Percentiles rank a stretch among this genome's conserved stretches.
These are phyloP conservation scores for Rhododendron griersonianum DNA, from an alignment of 148 eudicot species.

Conservation along the genomic window DNA sequence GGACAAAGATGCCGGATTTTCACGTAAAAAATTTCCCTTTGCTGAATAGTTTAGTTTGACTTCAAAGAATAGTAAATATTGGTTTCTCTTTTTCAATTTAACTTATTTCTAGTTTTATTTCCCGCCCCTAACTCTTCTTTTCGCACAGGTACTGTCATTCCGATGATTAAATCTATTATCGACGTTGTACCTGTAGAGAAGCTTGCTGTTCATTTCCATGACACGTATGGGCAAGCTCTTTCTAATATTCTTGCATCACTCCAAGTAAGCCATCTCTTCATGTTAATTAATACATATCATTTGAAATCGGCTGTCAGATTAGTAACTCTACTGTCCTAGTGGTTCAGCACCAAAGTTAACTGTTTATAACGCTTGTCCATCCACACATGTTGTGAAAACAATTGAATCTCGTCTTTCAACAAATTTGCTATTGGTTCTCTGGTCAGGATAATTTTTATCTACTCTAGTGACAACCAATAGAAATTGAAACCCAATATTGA, in stretches of 20 bases:
- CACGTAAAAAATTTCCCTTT: no score
- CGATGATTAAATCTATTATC: slow-evolving; percentile 83
- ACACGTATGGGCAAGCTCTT: slow-evolving; percentile 93
- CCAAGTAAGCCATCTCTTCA: slow-evolving; percentile 47
- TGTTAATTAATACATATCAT: neutral
- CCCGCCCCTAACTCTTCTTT: neutral
- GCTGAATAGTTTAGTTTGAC: neutral
- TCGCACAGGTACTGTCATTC: slow-evolving; percentile 61
- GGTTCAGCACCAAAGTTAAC: neutral
- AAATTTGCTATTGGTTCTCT: neutral
- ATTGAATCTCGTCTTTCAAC: neutral
- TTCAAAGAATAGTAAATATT: neutral
- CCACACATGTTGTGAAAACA: neutral
- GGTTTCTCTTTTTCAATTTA: neutral
- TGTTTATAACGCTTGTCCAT: neutral
- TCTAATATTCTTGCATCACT: slow-evolving; percentile 84
- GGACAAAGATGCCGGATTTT: neutral
- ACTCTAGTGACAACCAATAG: neutral
- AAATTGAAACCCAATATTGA: neutral
- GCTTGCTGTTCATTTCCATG: slow-evolving; percentile 96
- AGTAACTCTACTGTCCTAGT: neutral
- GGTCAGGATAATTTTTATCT: neutral
- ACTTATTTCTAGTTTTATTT: neutral
- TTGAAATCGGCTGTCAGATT: neutral
- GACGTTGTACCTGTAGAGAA: slow-evolving; percentile 65